These are phyloP conservation scores for Saccharomycopsis guyanensis DNA, from an alignment of 805 yeast species.

Conservation along the genomic window DNA sequence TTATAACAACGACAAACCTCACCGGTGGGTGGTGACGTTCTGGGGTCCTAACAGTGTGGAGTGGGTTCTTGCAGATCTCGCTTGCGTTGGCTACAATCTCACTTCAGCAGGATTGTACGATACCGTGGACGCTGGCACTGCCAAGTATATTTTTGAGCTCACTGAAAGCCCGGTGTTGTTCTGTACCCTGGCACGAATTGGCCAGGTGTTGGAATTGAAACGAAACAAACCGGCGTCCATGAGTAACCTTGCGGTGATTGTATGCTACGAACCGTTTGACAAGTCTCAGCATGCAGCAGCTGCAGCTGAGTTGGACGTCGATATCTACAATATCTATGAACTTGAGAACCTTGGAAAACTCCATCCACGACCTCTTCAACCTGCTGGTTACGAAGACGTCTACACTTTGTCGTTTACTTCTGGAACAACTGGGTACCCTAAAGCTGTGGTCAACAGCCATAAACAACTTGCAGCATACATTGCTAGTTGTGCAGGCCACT, in stretches of 20 bases:
- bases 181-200: conserved; percentile 37
- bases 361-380: conserved; percentile 34
- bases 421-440: conserved; percentile 60
- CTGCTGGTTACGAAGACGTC: conserved; percentile 39
- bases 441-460: conserved; percentile 47
- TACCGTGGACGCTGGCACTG: conserved; percentile 46
- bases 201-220: conserved; percentile 34
- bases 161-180: conserved; percentile 57
- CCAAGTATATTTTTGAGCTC: conserved; percentile 51
- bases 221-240: conserved; percentile 22
- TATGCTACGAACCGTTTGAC: conserved; percentile 20
- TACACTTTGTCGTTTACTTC: conserved; percentile 59
- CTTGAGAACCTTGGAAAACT: conserved; percentile 32
- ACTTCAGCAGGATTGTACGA: conserved; percentile 37
- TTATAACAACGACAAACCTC: conserved; percentile 3
- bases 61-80: conserved; percentile 64
- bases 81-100: conserved; percentile 49
- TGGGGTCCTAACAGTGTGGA: conserved; percentile 48
- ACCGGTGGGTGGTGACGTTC: conserved; percentile 34
- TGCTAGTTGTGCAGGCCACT: conserved; percentile 45
- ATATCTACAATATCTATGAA: conserved; percentile 30
- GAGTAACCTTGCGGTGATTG: conserved; percentile 16
- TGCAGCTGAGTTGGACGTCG: conserved; percentile 20
- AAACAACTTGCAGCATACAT: conserved; percentile 70
- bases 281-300: background rate